A percentile compares a stretch with the other conserved stretches of the same genome.
Evolutionary conservation across 257 asterid genomes (phyloP).

Genomic region (Fraxinus americana): DNA sequence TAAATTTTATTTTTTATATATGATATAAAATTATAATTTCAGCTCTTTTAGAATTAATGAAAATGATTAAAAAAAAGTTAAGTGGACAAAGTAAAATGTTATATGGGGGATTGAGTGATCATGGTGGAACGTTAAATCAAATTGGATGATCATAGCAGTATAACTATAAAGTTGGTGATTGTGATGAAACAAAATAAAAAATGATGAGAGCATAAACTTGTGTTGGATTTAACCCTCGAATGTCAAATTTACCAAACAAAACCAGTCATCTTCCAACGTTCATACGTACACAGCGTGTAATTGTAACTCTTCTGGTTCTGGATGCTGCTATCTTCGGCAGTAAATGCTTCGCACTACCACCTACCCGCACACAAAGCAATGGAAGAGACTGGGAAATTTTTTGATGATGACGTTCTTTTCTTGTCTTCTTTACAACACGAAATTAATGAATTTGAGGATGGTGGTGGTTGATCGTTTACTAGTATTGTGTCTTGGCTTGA

Average conservation of each 20-base stretch:
- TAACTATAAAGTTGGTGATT: too few relatives aligned
- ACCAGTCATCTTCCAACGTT: background rate
- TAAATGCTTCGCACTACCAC: background rate
- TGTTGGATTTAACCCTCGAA: too few relatives aligned
- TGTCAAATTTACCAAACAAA: background rate
- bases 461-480: slow-evolving; percentile 1
- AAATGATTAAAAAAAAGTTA: too few relatives aligned
- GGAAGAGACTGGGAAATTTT: background rate
- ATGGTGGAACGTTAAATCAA: too few relatives aligned
- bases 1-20: too few relatives aligned
- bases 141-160: too few relatives aligned
- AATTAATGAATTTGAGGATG: background rate
- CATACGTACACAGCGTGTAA: background rate
- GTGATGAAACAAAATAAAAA: too few relatives aligned
- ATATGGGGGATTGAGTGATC: too few relatives aligned
- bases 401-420: background rate
- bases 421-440: background rate
- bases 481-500: background rate
- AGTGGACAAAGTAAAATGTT: too few relatives aligned
- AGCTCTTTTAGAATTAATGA: too few relatives aligned
- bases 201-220: too few relatives aligned
- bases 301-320: background rate
- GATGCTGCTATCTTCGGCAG: background rate
- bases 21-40: too few relatives aligned
- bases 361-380: slow-evolving; percentile 5